Base-by-base conservation (phyloP, 495 filamentous ascomycete genomes). In the Beverwykella pulmonaria region DNA sequence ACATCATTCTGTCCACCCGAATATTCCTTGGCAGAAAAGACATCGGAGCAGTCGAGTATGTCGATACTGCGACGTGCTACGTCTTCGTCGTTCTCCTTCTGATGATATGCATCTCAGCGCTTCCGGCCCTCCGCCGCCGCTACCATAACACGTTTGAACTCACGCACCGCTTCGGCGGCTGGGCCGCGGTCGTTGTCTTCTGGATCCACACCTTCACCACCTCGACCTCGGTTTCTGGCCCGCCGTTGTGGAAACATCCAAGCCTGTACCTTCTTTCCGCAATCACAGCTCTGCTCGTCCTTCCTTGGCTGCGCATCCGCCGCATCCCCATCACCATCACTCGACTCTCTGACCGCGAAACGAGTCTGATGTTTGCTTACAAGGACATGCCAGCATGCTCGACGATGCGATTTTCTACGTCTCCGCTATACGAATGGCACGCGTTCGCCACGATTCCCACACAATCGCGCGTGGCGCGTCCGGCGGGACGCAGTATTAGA, bases 371-470 rank as follows among this genome's bases (percentile, higher is more conserved):
- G 4, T 57, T 36, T 19, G 20, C 26, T 6, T 39, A 57, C 29
- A 22, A 5, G 10, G 34, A 57, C 27, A 57, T 57, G 53, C 53
- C 53, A 17, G 12, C 30, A 17, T 19, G 12, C n/a, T 15, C 9
- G 5, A 57, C 53, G 15, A 34, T 36, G 27, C 4, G 30, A 7
- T 34, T 57, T 27, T 30, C 20, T 26, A 36, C 53, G 27, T 34
- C 7, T 19, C 53, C 53, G 34, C 29, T 34, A 4, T 3, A 6
- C 3, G 27, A 57, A 39, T 57, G 53, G 53, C 53, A 57, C 20
- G 53, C 29, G 4, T 57, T 57, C 19, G 53, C 53, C 10, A 57
- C 53, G 34, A 57, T 57, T 19, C 53, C 53, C 4, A 10, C 17
- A n/a, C 26, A 22, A n/a, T n/a, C n/a, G n/a, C n/a, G n/a, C n/a